phyloP scores from a whole-genome alignment of 305 asterid genomes.

The Fraxinus ornus region DNA sequence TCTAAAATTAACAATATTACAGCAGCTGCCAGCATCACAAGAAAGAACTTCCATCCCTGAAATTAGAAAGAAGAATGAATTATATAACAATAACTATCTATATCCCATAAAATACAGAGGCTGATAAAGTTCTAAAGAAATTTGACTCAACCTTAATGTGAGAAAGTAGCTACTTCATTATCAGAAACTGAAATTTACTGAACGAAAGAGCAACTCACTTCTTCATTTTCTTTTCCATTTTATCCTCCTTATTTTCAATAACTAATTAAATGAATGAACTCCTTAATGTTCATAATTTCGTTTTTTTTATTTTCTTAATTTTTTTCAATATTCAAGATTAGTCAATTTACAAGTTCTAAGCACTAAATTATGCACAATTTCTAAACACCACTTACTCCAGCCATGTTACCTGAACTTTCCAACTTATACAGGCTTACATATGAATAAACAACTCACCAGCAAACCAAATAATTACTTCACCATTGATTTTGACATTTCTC shows the following conservation, averaged over 20 bases:
- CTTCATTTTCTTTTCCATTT: neutral
- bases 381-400: neutral
- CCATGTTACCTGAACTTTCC: neutral
- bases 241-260: neutral
- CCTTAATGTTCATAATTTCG: neutral
- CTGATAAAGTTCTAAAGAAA: neutral
- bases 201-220: neutral
- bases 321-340: neutral
- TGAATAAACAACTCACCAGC: neutral
- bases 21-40: constrained; percentile 40
- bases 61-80: neutral
- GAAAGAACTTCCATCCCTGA: constrained; percentile 57
- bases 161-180: neutral
- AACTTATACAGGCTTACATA: neutral
- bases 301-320: neutral
- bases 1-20: constrained; percentile 30
- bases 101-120: neutral
- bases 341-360: neutral
- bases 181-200: neutral
- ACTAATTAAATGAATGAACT: neutral
- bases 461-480: neutral
- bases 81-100: neutral
- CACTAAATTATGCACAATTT: neutral
- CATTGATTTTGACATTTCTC: neutral
- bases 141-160: neutral